These are phyloP conservation scores for Globisporangium viniferum DNA, from an alignment of 352 stramenopile species.

Conservation along the genomic window DNA sequence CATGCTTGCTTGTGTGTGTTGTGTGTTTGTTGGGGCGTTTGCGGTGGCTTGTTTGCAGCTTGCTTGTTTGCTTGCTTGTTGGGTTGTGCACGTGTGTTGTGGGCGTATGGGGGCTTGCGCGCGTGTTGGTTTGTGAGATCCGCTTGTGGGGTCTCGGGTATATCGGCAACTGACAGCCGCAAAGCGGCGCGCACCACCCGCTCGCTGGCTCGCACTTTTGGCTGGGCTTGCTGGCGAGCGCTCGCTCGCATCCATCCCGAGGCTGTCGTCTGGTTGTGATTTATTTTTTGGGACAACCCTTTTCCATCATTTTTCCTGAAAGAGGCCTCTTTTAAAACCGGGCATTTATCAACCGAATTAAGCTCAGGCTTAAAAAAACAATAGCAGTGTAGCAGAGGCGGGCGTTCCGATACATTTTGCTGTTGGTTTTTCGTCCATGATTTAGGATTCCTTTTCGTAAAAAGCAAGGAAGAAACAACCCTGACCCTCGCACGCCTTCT, in stretches of 20 bases:
- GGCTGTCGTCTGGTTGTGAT: conserved; percentile 4
- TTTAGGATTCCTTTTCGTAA: background rate
- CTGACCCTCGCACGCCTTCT: background rate
- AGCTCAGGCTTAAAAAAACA: background rate
- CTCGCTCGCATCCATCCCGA: background rate
- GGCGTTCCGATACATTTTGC: no score
- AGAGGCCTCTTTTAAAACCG: background rate
- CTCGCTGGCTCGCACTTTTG: background rate
- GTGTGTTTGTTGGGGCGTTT: background rate
- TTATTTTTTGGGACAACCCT: background rate
- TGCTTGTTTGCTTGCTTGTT: conserved; percentile 1
- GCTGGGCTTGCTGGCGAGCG: background rate
- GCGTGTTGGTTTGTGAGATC: background rate
- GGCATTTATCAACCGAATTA: background rate
- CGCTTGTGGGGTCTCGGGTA: conserved; percentile 15
- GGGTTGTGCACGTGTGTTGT: background rate
- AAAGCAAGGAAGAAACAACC: conserved; percentile 10
- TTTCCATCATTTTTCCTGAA: background rate
- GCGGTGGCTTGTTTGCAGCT: background rate
- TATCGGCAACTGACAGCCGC: conserved; percentile 21
- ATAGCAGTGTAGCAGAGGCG: background rate
- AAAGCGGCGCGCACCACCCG: conserved; percentile 15
- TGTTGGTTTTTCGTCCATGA: background rate
- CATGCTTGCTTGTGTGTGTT: conserved; percentile 19
- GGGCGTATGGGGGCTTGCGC: background rate